Base-by-base conservation (phyloP, 2,329 filamentous ascomycete genomes). In the Cyphellophora attinorum region DNA sequence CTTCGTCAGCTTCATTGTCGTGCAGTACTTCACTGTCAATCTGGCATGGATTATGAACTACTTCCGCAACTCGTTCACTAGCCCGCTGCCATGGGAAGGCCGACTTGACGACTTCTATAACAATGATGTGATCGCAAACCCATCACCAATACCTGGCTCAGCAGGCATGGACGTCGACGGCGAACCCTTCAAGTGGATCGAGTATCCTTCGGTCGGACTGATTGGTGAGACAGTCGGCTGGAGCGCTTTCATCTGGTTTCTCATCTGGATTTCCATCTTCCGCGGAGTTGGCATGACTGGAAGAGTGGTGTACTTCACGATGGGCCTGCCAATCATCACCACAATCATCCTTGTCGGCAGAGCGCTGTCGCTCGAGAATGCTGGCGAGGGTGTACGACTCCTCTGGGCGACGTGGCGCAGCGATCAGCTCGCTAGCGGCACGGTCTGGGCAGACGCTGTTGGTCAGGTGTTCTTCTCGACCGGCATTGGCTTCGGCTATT, bases 391-490 rank as follows among this genome's bases (percentile, higher is more conserved):
- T 5, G 57, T 75, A 19, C 64, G 59, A 37, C 58, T 74, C 1
- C 46, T 63, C n/a, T 67, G 59, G 58, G 59, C 56, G 2, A 65
- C 61, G 3, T 67, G 62, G 70, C 59, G 69, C 42, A 59, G 67
- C 10, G 59, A 60, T 4, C 58, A 74, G 44, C 58, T 76, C 1
- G 64, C 60, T 4, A 60, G 58, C 0, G 70, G 69, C 0, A 60
- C 58, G 1, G 62, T 76, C 2, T 76, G 72, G 72, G 71, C 76
- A 49, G 71, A 67, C n/a, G 72, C 72, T 3, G 65, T 67, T 5
- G 71, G 72, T 2, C 72, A 76, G 40, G 70, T 75, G 29, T 75
- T 76, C 52, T 75, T 74, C 53, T 72, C 68, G 0, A 74, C 68
- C 0, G 71, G 71, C 3, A 67, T 75, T 17, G 71, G 69, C 1